Evolutionary conservation across 208 protist species (phyloP).

Genomic region (Crithidia acanthocephali): DNA sequence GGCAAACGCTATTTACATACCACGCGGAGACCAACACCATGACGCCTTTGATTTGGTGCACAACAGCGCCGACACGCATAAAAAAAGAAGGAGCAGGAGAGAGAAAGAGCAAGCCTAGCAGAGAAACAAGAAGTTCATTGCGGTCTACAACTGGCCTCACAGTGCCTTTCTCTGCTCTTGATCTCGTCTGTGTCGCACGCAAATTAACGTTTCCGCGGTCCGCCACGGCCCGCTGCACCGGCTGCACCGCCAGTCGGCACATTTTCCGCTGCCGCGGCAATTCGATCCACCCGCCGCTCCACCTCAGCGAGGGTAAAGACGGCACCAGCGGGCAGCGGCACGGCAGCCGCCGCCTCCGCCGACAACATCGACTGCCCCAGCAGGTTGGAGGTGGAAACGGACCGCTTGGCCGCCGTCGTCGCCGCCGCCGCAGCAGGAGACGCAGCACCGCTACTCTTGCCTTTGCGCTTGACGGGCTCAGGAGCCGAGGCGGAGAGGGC

Average conservation of each 20-base stretch:
- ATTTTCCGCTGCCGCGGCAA: conserved; percentile 40
- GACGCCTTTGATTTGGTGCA: too few relatives aligned
- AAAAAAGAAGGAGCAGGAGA: too few relatives aligned
- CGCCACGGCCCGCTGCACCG: conserved; percentile 16
- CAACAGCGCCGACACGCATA: too few relatives aligned
- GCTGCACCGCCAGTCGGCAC: background rate
- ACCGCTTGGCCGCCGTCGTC: background rate
- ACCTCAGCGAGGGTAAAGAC: conserved; percentile 66
- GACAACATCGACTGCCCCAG: conserved; percentile 9
- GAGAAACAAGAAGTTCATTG: too few relatives aligned
- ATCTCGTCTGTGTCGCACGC: too few relatives aligned
- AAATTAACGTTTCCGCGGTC: conserved; percentile 9
- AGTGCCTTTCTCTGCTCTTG: too few relatives aligned
- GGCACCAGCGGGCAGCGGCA: conserved; percentile 29
- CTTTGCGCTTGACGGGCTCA: background rate
- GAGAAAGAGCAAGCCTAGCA: too few relatives aligned
- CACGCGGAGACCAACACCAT: too few relatives aligned
- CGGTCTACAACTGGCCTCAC: too few relatives aligned
- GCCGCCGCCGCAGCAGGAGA: background rate
- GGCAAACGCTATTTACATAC: too few relatives aligned
- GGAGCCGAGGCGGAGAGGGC: background rate
- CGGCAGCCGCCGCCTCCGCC: conserved; percentile 25
- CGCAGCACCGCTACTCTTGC: background rate
- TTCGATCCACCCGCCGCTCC: conserved; percentile 50
- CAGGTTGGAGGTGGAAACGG: conserved; percentile 1